A percentile compares a stretch with the other conserved stretches of the same genome.
phyloP scores from a whole-genome alignment of 108 stramenopile species.

The Nannochloropsis oceanica region DNA sequence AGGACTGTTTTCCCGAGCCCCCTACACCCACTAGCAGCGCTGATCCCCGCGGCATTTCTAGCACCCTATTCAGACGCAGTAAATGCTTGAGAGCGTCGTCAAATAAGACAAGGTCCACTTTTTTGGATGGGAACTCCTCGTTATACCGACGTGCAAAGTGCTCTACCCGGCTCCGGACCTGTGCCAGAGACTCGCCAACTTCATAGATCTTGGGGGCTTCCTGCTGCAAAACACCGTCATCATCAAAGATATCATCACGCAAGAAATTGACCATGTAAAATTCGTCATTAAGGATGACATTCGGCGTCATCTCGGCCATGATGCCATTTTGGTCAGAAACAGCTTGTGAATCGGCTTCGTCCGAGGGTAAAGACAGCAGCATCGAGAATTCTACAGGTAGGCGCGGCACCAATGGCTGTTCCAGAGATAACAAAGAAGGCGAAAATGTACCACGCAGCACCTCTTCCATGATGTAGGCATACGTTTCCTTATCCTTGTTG shows the following conservation, averaged over 20 bases:
- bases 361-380: neutral
- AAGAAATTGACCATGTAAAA: conserved; percentile 76
- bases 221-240: conserved; percentile 57
- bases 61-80: conserved; percentile 59
- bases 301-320: neutral
- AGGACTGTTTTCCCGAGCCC: conserved; percentile 71
- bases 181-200: conserved; percentile 54
- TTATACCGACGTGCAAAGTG: conserved; percentile 63
- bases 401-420: neutral
- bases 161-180: conserved; percentile 54
- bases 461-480: conserved; percentile 45
- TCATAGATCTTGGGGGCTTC: conserved; percentile 75
- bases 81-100: conserved; percentile 73
- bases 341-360: neutral
- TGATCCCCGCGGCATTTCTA: conserved; percentile 69
- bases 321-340: neutral
- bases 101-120: conserved; percentile 74
- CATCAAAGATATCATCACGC: conserved; percentile 63
- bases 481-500: conserved; percentile 59
- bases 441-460: conserved; percentile 20
- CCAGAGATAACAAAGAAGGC: neutral
- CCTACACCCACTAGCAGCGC: conserved; percentile 73
- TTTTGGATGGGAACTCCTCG: conserved; percentile 55
- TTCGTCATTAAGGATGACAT: conserved; percentile 25
- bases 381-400: conserved; percentile 25